Evolutionary conservation across 2,329 filamentous ascomycete genomes (phyloP), one percentile per base, ranked within the genome.

Genomic region (Aureobasidium sp.): DNA sequence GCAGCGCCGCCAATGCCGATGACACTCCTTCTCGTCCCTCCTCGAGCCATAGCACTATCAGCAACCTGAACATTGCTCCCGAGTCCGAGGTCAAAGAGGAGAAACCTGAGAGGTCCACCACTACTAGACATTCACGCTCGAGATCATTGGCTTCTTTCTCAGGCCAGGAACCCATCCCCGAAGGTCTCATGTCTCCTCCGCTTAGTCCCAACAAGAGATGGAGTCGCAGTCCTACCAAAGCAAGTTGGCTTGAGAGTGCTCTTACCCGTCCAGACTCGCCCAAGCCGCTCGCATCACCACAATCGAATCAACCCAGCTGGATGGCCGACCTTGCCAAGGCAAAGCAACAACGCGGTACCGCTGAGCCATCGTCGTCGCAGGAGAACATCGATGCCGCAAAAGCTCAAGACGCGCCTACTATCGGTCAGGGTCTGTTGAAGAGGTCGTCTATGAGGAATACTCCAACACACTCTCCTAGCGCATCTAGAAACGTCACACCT

Each of bases 191-290:
- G 27, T 81, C 83, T 27, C 79, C 87, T 25, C 88, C 90, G 5
- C 74, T 80, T 8, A 96, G 90, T 70, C 92, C 92, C 1, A 90
- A 91, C 44, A 88, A 90, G 69, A 86, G 93, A 72, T 99, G 91
- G 91, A 97, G 71, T 63, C 94, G 94, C 10, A 94, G 72, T 63
- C 94, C 95, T 9, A 94, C 89, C 34, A 99, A 99, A 81, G 89
- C 82, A 13, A 95, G 90, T 73, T 99, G 94, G 94, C 81, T 99
- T 34, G 95, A 99, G 74, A 95, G 88, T 69, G 93, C 93, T 15
- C 78, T 99, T 67, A 96, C 92, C 71, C 93, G 91, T 69, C 89
- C 90, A 1, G 93, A 97, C 61, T 90, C 90, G 36, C 88, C 92
- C 13, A 90, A 89, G 70, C 81, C 81, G 21, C 78, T 81, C 41